Evolutionary conservation across 1,139 yeast species (phyloP).

Genomic region (Keqinozyma sinolaborantium): DNA sequence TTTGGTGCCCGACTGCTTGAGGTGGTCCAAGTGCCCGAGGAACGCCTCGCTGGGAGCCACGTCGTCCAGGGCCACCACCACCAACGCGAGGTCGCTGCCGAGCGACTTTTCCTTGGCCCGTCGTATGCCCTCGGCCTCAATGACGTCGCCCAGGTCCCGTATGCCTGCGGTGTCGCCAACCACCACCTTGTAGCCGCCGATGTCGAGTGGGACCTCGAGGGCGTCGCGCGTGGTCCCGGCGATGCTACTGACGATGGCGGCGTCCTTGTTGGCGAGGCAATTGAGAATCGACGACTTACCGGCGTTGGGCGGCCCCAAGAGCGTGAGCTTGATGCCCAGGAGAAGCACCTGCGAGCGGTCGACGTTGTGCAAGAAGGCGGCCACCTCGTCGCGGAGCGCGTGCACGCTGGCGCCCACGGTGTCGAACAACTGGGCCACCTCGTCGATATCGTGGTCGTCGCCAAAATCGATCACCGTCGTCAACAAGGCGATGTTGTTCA

Average conservation of each 20-base stretch:
- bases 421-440: slow-evolving; percentile 46
- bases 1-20: slow-evolving; percentile 22
- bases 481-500: slow-evolving; percentile 66
- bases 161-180: slow-evolving; percentile 95
- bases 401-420: slow-evolving; percentile 45
- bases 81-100: slow-evolving; percentile 58
- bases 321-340: slow-evolving; percentile 68
- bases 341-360: slow-evolving; percentile 61
- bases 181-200: slow-evolving; percentile 79
- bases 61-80: slow-evolving; percentile 42
- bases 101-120: slow-evolving; percentile 62
- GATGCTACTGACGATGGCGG: slow-evolving; percentile 85
- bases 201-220: slow-evolving; percentile 76
- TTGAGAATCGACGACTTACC: slow-evolving; percentile 91
- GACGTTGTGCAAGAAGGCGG: slow-evolving; percentile 46
- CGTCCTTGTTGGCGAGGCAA: slow-evolving; percentile 68
- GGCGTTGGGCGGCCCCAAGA: slow-evolving; percentile 93
- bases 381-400: slow-evolving; percentile 41
- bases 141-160: slow-evolving; percentile 52
- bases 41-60: slow-evolving; percentile 16
- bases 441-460: slow-evolving; percentile 86
- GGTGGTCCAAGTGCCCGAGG: slow-evolving; percentile 26
- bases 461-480: slow-evolving; percentile 94
- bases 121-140: slow-evolving; percentile 81
- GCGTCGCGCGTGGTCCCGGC: slow-evolving; percentile 96